phyloP scores from a whole-genome alignment of 2,329 filamentous ascomycete genomes.

The Alternaria arborescens region DNA sequence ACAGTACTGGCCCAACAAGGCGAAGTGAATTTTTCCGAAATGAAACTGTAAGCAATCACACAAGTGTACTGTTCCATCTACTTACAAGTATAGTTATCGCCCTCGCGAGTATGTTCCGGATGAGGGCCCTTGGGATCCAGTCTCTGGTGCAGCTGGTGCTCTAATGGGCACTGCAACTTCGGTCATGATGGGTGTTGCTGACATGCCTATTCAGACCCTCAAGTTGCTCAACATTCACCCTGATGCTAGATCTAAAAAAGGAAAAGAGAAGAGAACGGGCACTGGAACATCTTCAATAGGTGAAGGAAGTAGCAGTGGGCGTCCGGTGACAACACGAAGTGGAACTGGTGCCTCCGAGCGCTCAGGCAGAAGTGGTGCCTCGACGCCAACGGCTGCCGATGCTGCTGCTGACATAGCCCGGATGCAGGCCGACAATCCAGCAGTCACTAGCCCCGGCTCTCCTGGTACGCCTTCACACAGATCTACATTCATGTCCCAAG shows the following conservation, averaged over 20 bases:
- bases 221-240: slow-evolving; percentile 58
- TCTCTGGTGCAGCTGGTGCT: slow-evolving; percentile 69
- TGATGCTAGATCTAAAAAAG: slow-evolving; percentile 41
- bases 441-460: slow-evolving; percentile 19
- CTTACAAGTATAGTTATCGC: slow-evolving; percentile 42
- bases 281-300: slow-evolving; percentile 21
- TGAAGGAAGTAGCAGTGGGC: slow-evolving; percentile 26
- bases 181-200: slow-evolving; percentile 83
- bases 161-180: slow-evolving; percentile 83
- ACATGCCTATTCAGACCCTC: slow-evolving; percentile 68
- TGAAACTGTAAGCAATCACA: slow-evolving; percentile 46
- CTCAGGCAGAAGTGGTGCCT: slow-evolving; percentile 29
- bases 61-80: background rate
- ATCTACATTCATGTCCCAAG: slow-evolving; percentile 44
- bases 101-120: slow-evolving; percentile 52
- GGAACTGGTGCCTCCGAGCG: slow-evolving; percentile 21
- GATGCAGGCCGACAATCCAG: slow-evolving; percentile 19
- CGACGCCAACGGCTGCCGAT: slow-evolving; percentile 30
- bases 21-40: slow-evolving; percentile 46
- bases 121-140: slow-evolving; percentile 51
- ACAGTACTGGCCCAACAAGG: slow-evolving; percentile 50
- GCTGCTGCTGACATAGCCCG: slow-evolving; percentile 15
- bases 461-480: slow-evolving; percentile 36
- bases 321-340: slow-evolving; percentile 21
- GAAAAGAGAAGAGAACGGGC: slow-evolving; percentile 32